Conservation (phyloP, 441 rosid genomes). For the Melastoma candidum region DNA sequence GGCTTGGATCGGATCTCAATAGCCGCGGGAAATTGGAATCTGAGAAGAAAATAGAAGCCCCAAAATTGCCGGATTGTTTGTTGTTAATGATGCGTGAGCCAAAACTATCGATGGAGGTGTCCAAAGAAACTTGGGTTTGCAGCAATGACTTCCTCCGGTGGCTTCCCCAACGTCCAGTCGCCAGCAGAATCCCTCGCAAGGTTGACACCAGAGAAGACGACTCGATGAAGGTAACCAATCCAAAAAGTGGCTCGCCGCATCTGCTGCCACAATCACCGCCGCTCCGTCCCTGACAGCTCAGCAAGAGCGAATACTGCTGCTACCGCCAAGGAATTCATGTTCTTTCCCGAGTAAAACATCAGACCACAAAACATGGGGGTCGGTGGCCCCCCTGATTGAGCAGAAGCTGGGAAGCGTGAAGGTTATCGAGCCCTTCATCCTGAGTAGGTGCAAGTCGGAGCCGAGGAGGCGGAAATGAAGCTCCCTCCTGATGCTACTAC, state of each 20-base stretch:
- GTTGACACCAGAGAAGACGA: conserved; percentile 27
- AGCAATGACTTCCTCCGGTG: conserved; percentile 74
- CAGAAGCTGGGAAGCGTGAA: conserved; percentile 46
- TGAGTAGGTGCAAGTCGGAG: conserved; percentile 90
- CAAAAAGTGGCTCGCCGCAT: conserved; percentile 11
- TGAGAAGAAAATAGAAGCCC: conserved; percentile 26
- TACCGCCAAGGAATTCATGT: conserved; percentile 72
- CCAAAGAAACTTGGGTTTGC: conserved; percentile 92
- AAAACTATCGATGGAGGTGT: conserved; percentile 94
- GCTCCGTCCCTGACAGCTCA: conserved; percentile 27
- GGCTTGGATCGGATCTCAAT: conserved; percentile 9
- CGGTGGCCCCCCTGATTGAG: conserved; percentile 36
- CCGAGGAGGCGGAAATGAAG: conserved; percentile 59
- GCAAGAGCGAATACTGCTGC: conserved; percentile 23
- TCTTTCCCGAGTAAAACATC: conserved; percentile 39
- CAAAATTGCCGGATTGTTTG: conserved; percentile 62
- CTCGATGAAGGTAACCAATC: conserved; percentile 22
- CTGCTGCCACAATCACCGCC: conserved; percentile 1
- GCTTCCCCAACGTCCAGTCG: conserved; percentile 37
- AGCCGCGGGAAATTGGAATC: conserved; percentile 17
- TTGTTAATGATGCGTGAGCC: conserved; percentile 92
- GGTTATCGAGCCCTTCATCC: conserved; percentile 49
- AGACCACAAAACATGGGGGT: conserved; percentile 26
- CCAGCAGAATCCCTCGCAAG: conserved; percentile 12
- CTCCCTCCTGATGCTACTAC: conserved; percentile 39